A percentile compares a stretch with the other conserved stretches of the same genome.
These are phyloP conservation scores for Aspergillus felis DNA, from an alignment of 2,329 filamentous ascomycete genomes.

Conservation along the genomic window DNA sequence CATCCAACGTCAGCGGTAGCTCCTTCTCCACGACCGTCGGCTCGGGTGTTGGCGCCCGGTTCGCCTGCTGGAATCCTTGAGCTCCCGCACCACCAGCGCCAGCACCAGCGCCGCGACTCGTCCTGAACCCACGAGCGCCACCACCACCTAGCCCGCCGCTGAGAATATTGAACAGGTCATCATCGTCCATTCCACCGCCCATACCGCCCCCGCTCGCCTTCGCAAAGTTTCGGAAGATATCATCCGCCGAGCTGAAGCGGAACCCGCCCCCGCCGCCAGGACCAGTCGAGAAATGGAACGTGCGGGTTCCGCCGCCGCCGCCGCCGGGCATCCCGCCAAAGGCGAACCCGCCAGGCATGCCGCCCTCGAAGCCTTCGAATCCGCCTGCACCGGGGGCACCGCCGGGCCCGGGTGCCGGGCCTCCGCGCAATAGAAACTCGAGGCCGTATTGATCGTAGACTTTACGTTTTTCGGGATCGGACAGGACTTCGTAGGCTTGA, in stretches of 20 bases:
- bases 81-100: not conserved
- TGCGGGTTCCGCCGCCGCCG: constrained; percentile 44
- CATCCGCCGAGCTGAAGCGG: constrained; percentile 76
- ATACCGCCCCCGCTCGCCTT: constrained; percentile 51
- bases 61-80: constrained; percentile 24
- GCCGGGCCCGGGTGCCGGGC: constrained; percentile 62
- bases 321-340: constrained; percentile 51
- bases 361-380: constrained; percentile 58
- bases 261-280: constrained; percentile 66
- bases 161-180: constrained; percentile 53
- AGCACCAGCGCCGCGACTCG: constrained; percentile 19
- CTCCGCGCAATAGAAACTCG: constrained; percentile 84
- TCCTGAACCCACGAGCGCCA: constrained; percentile 28
- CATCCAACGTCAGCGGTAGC: constrained; percentile 77
- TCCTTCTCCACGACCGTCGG: constrained; percentile 87
- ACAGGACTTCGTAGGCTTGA: constrained; percentile 96
- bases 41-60: constrained; percentile 63
- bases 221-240: constrained; percentile 82
- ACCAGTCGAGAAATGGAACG: constrained; percentile 45
- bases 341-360: constrained; percentile 52
- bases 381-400: constrained; percentile 50
- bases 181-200: constrained; percentile 51
- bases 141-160: constrained; percentile 39
- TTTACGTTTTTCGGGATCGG: constrained; percentile 94
- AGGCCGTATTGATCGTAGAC: constrained; percentile 92